Evolutionary conservation across 177 flowering plant genomes (phyloP), one percentile per base, ranked within the genome.

Genomic region (Vitis hybrid): DNA sequence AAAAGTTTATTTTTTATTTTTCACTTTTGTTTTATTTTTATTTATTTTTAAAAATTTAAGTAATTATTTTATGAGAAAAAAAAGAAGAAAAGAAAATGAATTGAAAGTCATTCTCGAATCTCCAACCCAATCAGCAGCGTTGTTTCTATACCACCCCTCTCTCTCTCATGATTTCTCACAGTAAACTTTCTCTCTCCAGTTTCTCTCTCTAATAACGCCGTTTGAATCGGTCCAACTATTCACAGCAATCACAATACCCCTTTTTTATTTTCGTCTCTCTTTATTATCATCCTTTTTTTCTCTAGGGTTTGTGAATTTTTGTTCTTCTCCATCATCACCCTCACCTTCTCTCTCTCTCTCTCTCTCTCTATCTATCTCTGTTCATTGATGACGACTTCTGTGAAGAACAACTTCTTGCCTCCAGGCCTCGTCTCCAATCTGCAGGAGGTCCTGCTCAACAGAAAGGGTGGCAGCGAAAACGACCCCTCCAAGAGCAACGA

Each of bases 361-460:
- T 50, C 45, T 48, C 60, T 59, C 14, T 48, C 55, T 34, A 14
- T 34, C 50, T 21, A 15, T 51, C 54, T 65, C 48, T 17, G 7
- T 59, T 12, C 51, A 50, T 55, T 30, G 60, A 81, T 75, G 76
- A 79, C 82, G 78, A 81, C 91, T 32, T 85, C 91, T 18, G 75
- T 81, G 72, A 91, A 85, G 79, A 85, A 82, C 75, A 91, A 80
- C 74, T 56, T 78, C 45, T 71, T 91, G 79, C 97, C 98, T 39
- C 90, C 97, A 2, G 84, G 85, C 55, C 79, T 96, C 54, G 93
- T 96, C 49, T 86, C 94, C n/a, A 96, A 92, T 79, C 91, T 96
- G 2, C 90, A 91, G 56, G 82, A 92, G 1, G 95, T 83, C 21
- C 82, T 94, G 51, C 65, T 72, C 3, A 82, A 66, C 58, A 82